Conservation (phyloP, 345 rosid genomes). For the Erucastrum elatum region DNA sequence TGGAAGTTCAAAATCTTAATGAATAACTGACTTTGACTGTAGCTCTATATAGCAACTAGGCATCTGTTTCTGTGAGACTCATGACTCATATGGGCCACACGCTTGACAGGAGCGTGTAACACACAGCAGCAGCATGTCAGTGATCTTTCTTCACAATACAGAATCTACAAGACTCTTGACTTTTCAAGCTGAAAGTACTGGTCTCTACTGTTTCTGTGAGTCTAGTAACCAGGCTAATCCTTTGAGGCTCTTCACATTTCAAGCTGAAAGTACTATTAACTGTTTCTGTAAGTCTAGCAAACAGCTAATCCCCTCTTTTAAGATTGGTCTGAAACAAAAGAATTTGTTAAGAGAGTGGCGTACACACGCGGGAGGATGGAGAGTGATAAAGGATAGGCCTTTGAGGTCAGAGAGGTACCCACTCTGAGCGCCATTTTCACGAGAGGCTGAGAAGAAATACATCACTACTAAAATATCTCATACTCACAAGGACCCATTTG, state of each 20-base stretch:
- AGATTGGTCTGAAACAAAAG: not conserved
- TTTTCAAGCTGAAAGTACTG: slow-evolving; percentile 14
- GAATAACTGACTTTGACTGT: slow-evolving; percentile 42
- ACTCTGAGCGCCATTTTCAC: slow-evolving; percentile 27
- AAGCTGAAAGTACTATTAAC: slow-evolving; percentile 13
- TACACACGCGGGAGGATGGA: slow-evolving; percentile 23
- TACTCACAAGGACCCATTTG: slow-evolving; percentile 27
- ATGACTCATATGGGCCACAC: slow-evolving; percentile 19
- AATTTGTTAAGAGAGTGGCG: not conserved
- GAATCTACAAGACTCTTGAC: not conserved
- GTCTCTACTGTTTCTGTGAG: not conserved
- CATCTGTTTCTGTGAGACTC: slow-evolving; percentile 17
- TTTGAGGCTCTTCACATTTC: not conserved
- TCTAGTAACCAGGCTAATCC: not conserved
- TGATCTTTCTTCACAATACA: not conserved
- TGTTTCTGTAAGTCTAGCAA: slow-evolving; percentile 10
- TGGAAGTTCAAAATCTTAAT: slow-evolving; percentile 33
- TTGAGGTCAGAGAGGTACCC: slow-evolving; percentile 21
- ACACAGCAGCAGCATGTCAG: slow-evolving; percentile 9
- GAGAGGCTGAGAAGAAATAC: slow-evolving; percentile 35
- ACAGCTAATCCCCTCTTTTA: not conserved
- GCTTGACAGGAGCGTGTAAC: slow-evolving; percentile 31
- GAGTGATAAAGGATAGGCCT: slow-evolving; percentile 20
- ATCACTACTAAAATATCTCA: slow-evolving; percentile 24
- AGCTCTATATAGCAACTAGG: slow-evolving; percentile 40